These are phyloP conservation scores for Trichoderma breve DNA, from an alignment of 2,329 filamentous ascomycete genomes.

Conservation along the genomic window DNA sequence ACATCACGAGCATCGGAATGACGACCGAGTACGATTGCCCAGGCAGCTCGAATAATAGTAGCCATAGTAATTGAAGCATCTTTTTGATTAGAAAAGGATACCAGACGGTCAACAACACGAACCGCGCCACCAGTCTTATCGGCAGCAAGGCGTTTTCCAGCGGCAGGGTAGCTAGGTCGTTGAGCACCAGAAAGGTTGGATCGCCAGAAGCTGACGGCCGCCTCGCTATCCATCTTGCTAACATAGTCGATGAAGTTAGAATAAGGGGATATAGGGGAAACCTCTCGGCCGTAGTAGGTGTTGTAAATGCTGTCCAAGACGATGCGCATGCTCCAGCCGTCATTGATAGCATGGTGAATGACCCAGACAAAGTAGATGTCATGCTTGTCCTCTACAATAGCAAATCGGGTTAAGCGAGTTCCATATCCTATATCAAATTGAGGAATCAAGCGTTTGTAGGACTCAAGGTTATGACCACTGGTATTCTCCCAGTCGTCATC, in stretches of 20 bases:
- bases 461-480: background rate
- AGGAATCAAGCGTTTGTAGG: background rate
- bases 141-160: background rate
- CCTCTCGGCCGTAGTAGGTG: background rate
- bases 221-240: slow-evolving; percentile 3
- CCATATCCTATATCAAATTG: slow-evolving; percentile 8
- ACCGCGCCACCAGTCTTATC: background rate
- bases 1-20: background rate
- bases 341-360: slow-evolving; percentile 26
- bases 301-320: slow-evolving; percentile 14
- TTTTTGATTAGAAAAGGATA: background rate
- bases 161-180: background rate
- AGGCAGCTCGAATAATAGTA: slow-evolving; percentile 10
- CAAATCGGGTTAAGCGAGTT: slow-evolving; percentile 9
- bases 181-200: slow-evolving; percentile 9
- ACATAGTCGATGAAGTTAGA: slow-evolving; percentile 19
- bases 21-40: slow-evolving; percentile 10
- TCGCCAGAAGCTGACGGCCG: slow-evolving; percentile 15
- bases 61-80: slow-evolving; percentile 9
- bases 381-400: slow-evolving; percentile 1
- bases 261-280: background rate
- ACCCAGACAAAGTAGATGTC: slow-evolving; percentile 21
- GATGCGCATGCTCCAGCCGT: slow-evolving; percentile 22
- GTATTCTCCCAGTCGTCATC: slow-evolving; percentile 16
- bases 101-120: background rate